phyloP scores from a whole-genome alignment of 345 rosid genomes.

The Eucalyptus curtisii region DNA sequence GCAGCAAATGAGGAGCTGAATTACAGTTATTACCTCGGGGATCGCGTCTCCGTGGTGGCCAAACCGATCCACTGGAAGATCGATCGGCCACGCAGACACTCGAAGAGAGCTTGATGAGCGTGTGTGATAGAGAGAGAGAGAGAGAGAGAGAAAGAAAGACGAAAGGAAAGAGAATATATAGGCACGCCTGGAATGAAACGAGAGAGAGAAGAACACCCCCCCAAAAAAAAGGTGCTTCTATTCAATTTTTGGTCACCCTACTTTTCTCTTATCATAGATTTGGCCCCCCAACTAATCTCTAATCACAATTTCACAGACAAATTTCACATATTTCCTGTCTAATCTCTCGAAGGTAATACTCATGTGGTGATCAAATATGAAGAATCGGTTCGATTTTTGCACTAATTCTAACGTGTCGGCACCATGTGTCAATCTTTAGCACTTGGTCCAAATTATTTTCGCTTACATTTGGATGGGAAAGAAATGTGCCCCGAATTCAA shows the following conservation, averaged over 20 bases:
- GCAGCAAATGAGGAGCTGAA: not conserved
- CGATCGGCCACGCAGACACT: not conserved
- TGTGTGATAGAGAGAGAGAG: fast-evolving
- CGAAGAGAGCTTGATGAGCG: not conserved
- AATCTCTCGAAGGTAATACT: not conserved
- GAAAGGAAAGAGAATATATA: not conserved
- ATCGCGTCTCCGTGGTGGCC: not conserved
- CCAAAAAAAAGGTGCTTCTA: no score
- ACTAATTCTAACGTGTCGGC: not conserved
- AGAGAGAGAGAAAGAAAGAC: no score
- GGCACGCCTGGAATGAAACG: not conserved
- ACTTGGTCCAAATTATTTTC: no score
- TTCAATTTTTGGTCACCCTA: not conserved
- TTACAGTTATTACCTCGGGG: not conserved
- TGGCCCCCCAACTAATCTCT: not conserved
- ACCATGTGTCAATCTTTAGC: not conserved
- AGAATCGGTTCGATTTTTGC: not conserved
- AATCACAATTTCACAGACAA: not conserved
- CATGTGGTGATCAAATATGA: not conserved
- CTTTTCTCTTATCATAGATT: not conserved
- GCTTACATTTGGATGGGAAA: not conserved
- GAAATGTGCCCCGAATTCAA: not conserved
- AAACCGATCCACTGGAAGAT: not conserved
- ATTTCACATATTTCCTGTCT: not conserved
- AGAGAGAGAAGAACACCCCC: not conserved